Conservation (phyloP, 2,329 filamentous ascomycete species). For the Bipolaris oryzae region DNA sequence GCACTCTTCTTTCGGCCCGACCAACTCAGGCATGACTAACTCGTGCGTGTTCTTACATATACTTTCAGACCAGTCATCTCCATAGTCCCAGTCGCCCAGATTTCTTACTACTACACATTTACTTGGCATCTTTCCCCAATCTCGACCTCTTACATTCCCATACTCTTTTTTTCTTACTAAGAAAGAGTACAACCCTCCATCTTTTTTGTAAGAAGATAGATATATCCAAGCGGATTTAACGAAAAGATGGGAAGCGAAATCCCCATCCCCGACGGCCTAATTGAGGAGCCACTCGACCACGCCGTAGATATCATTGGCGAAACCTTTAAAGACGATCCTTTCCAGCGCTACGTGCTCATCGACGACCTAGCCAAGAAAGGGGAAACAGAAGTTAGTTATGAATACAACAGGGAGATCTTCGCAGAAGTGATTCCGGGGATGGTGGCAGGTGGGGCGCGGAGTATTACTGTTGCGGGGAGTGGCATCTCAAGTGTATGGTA, state of each 20-base stretch:
- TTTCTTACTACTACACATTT: no score
- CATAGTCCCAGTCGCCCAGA: no score
- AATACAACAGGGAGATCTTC: constrained; percentile 9
- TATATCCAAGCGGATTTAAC: neutral
- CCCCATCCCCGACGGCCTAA: constrained; percentile 4
- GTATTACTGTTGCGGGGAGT: constrained; percentile 9
- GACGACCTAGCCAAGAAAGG: constrained; percentile 1
- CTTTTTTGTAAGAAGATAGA: neutral
- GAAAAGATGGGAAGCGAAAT: neutral
- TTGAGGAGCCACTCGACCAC: constrained; percentile 12
- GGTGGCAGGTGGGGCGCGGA: constrained; percentile 4
- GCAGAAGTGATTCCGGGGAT: neutral
- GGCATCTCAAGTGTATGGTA: constrained; percentile 15
- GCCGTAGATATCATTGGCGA: constrained; percentile 9
- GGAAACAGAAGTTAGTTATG: neutral
- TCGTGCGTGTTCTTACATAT: no score
- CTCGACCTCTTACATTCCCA: neutral
- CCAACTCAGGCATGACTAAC: no score
- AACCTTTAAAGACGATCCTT: constrained; percentile 8
- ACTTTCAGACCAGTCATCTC: no score
- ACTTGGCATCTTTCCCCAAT: no score
- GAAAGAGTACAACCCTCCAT: no score
- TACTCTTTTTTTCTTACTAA: neutral
- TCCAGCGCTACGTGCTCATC: constrained; percentile 7
- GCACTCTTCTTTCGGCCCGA: no score